A percentile compares a stretch with the other conserved stretches of the same genome.
Conservation (phyloP, 805 yeast genomes). For the Sugiyamaella lignohabitans region DNA sequence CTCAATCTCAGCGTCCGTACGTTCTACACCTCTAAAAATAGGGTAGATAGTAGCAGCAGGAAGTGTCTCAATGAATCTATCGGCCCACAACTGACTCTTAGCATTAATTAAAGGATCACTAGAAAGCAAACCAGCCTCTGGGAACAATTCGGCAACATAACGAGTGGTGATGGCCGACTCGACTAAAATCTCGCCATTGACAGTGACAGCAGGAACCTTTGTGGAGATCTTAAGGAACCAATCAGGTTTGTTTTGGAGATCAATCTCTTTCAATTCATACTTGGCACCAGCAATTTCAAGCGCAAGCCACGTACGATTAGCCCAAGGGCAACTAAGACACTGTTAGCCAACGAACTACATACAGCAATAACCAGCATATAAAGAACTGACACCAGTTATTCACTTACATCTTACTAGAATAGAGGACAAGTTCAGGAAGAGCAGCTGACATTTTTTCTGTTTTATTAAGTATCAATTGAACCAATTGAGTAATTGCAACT, state of each 20-base stretch:
- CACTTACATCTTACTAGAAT: background rate
- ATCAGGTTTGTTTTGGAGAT: slow-evolving; percentile 27
- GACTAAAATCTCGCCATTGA: slow-evolving; percentile 22
- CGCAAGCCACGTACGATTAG: slow-evolving; percentile 28
- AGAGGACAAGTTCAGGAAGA: background rate
- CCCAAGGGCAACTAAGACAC: slow-evolving; percentile 26
- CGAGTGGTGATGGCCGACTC: slow-evolving; percentile 25
- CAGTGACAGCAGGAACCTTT: slow-evolving; percentile 26
- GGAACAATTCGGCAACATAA: slow-evolving; percentile 24
- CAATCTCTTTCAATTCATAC: slow-evolving; percentile 25
- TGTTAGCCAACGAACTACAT: background rate
- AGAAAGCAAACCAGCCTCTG: slow-evolving; percentile 19
- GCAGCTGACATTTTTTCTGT: background rate
- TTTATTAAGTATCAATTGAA: background rate
- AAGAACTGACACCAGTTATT: background rate
- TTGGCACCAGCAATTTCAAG: slow-evolving; percentile 24
- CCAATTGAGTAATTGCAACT: background rate
- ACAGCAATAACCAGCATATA: background rate
- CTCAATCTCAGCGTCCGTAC: slow-evolving; percentile 2
- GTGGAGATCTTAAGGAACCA: slow-evolving; percentile 27
- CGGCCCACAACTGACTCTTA: slow-evolving; percentile 20
- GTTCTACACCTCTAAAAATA: slow-evolving; percentile 4
- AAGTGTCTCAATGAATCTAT: slow-evolving; percentile 19
- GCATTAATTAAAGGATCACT: slow-evolving; percentile 19
- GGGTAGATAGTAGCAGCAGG: slow-evolving; percentile 6